Base-by-base conservation (phyloP, 352 stramenopile species). In the Pythium myriotylum region DNA sequence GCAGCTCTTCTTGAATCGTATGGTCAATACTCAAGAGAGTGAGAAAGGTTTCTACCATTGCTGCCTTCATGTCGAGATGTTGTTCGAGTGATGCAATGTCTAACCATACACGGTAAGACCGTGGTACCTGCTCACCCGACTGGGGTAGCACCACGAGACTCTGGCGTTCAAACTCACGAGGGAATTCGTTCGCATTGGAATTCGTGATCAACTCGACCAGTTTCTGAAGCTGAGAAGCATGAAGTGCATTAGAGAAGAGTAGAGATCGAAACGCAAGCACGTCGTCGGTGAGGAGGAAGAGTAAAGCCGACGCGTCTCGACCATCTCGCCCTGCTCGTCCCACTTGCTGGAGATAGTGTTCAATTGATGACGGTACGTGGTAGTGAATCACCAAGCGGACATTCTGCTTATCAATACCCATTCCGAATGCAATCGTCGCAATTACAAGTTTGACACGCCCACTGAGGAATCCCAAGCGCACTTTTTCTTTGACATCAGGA, bases 351-450 rank as follows among this genome's bases (percentile, higher is more conserved):
- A 99, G 97, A 74, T 99, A 99, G 66, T 99, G 95, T 42, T 98
- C 98, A n/a, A 99, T 93, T 33, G 91, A 98, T 39, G 89, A 91
- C 5, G 97, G 96, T 60, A 98, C 84, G 60, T 97, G 92, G 72
- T 97, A 98, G 72, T 99, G 98, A 33, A 99, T 91, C 6, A 99
- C 98, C 63, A 97, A 98, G 5, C 87, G 82, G 22, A 99, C 92
- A 76, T 99, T 97, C 43, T 91, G 83, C 70, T 99, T 99, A 79
- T 99, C 96, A 55, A 99, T 99, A 52, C 97, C 97, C 84, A 99
- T 97, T 10, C 97, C 97, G 67, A 99, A 99, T 1, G 96, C 97
- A 59, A 99, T 93, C 12, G 97, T 99, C 4, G 97, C 97, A 65
- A 98, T 94, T 48, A 98, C 90, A 26, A 98, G 83, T 29, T 84